Evolutionary conservation across 495 filamentous ascomycete species (phyloP).

Genomic region (Annulohypoxylon moriforme): DNA sequence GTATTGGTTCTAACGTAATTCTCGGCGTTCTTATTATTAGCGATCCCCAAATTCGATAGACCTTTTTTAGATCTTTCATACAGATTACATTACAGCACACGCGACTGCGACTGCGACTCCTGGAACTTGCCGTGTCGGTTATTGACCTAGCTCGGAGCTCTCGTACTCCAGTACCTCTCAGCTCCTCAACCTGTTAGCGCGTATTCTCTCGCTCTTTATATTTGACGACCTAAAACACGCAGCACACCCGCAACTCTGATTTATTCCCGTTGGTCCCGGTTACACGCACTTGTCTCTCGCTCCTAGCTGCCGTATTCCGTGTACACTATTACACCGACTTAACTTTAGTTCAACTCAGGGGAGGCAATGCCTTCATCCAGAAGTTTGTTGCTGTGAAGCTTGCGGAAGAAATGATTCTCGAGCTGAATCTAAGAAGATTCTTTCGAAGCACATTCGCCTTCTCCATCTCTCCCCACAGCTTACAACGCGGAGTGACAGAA

Average conservation of each 20-base stretch:
- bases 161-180: not conserved
- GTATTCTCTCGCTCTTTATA: not conserved
- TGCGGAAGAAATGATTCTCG: conserved; percentile 30
- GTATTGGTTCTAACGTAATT: conserved; percentile 23
- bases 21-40: conserved; percentile 37
- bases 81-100: not conserved
- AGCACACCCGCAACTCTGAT: conserved; percentile 20
- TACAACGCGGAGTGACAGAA: conserved; percentile 22
- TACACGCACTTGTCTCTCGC: conserved; percentile 26
- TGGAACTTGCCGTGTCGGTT: not conserved
- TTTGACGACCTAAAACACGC: conserved; percentile 21
- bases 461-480: conserved; percentile 8
- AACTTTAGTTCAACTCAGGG: conserved; percentile 2
- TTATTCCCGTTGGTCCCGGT: conserved; percentile 36
- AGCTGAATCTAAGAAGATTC: conserved; percentile 11
- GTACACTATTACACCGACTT: conserved; percentile 26
- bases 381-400: conserved; percentile 5
- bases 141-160: conserved; percentile 12
- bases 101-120: conserved; percentile 4
- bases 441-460: conserved; percentile 4
- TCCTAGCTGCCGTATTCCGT: conserved; percentile 13
- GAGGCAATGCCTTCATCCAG: conserved; percentile 29
- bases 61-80: not conserved
- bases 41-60: conserved; percentile 17
- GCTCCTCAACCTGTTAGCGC: conserved; percentile 1